phyloP scores from a whole-genome alignment of 306 rosid species.

The Vachellia pachyceras region DNA sequence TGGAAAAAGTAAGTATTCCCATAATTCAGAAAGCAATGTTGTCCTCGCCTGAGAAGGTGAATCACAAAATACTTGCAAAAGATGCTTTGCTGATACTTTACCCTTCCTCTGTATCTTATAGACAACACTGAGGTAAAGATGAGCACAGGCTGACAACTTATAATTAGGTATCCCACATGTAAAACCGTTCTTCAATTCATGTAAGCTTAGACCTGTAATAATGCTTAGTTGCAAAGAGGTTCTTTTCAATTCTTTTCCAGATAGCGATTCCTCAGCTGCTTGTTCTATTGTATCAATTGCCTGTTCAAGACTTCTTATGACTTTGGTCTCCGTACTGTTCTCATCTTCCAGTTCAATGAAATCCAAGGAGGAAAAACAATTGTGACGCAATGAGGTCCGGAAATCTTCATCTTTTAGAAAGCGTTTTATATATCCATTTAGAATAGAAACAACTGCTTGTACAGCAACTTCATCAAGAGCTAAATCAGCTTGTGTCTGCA shows the following conservation, averaged over 20 bases:
- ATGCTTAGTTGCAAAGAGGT: slow-evolving; percentile 66
- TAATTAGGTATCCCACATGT: slow-evolving; percentile 66
- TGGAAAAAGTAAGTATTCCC: slow-evolving; percentile 77
- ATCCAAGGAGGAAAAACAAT: slow-evolving; percentile 59
- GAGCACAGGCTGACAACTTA: slow-evolving; percentile 84
- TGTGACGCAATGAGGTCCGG: slow-evolving; percentile 51
- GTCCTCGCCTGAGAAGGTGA: slow-evolving; percentile 74
- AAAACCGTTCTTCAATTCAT: slow-evolving; percentile 56
- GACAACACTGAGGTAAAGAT: slow-evolving; percentile 83
- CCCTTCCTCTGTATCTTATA: slow-evolving; percentile 66
- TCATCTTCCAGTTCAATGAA: slow-evolving; percentile 50
- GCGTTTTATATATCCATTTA: slow-evolving; percentile 62
- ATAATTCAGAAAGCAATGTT: slow-evolving; percentile 66
- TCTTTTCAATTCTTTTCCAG: slow-evolving; percentile 57
- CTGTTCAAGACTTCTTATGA: slow-evolving; percentile 67
- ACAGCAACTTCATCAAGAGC: slow-evolving; percentile 58
- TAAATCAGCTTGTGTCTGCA: slow-evolving; percentile 29
- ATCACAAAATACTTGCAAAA: slow-evolving; percentile 80
- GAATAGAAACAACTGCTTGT: slow-evolving; percentile 75
- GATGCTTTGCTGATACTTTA: slow-evolving; percentile 73
- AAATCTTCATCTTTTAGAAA: slow-evolving; percentile 71
- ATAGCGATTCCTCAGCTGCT: slow-evolving; percentile 53
- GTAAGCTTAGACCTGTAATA: slow-evolving; percentile 67
- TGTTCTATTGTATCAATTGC: slow-evolving; percentile 73
- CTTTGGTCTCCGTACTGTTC: slow-evolving; percentile 50